These are phyloP conservation scores for Myxozyma sirexii DNA, from an alignment of 805 yeast genomes.

Conservation along the genomic window DNA sequence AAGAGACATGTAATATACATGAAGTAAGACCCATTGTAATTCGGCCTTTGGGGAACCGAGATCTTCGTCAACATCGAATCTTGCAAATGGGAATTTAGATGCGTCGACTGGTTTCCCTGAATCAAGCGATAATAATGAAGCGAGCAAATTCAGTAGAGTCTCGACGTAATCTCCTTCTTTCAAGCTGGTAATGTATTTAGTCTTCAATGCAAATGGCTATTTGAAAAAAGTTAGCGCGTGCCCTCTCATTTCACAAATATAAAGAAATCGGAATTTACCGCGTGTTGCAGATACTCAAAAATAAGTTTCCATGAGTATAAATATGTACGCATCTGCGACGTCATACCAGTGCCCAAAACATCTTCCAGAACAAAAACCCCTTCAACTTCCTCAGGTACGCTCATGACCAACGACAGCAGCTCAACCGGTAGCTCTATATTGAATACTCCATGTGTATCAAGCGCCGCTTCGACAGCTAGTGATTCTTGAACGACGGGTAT, in stretches of 20 bases:
- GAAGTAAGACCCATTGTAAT: conserved; percentile 48
- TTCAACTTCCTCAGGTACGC: conserved; percentile 16
- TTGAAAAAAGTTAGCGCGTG: background rate
- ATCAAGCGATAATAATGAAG: conserved; percentile 50
- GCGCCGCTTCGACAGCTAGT: conserved; percentile 49
- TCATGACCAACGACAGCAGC: conserved; percentile 45
- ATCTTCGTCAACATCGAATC: conserved; percentile 30
- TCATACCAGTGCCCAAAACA: conserved; percentile 14
- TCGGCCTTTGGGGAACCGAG: conserved; percentile 42
- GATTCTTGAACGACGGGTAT: conserved; percentile 54
- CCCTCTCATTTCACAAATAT: no score
- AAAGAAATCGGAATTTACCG: conserved; percentile 40
- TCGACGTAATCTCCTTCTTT: conserved; percentile 53
- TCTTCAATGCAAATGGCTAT: conserved; percentile 59
- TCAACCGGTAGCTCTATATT: conserved; percentile 47
- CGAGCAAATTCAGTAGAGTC: conserved; percentile 55
- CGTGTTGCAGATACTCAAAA: conserved; percentile 61
- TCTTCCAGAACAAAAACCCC: conserved; percentile 13
- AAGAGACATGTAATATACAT: conserved; percentile 56
- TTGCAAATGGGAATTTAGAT: conserved; percentile 36
- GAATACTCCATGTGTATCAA: conserved; percentile 31
- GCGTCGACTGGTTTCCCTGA: conserved; percentile 30
- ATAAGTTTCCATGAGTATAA: conserved; percentile 72
- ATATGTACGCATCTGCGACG: conserved; percentile 43
- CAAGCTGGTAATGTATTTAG: conserved; percentile 61